A percentile compares a stretch with the other conserved stretches of the same genome.
phyloP scores from a whole-genome alignment of 2,329 filamentous ascomycete genomes.

The Chaetomium olivaceum region DNA sequence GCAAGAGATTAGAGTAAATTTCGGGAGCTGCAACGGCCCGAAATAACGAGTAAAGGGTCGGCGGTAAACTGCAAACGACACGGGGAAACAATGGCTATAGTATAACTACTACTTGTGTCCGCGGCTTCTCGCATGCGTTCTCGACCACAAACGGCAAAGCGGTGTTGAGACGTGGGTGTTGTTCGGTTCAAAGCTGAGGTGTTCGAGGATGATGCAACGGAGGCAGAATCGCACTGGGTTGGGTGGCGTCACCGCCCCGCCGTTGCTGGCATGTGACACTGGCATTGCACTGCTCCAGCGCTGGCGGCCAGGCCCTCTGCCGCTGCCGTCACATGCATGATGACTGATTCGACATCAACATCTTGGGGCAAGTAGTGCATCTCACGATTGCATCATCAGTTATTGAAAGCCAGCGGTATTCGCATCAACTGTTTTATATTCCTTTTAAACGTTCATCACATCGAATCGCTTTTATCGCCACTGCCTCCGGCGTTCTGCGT shows the following conservation, averaged over 20 bases:
- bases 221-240: neutral
- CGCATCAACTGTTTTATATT: neutral
- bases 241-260: slow-evolving; percentile 4
- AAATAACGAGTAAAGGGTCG: neutral
- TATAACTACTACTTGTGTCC: neutral
- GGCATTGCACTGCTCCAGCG: neutral
- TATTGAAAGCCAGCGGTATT: neutral
- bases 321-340: neutral
- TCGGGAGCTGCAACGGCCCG: neutral
- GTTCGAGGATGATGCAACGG: neutral
- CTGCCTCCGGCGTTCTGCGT: neutral
- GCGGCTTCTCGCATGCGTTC: neutral
- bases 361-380: neutral
- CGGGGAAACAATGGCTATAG: neutral
- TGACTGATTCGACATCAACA: neutral
- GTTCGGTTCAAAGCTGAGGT: neutral
- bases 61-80: neutral
- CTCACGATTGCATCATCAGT: neutral
- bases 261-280: slow-evolving; percentile 12
- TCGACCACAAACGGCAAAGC: neutral
- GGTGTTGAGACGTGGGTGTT: neutral
- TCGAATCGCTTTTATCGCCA: neutral
- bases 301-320: neutral
- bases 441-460: neutral
- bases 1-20: neutral